Percentiles rank a stretch among this genome's conserved stretches.
Conservation (phyloP, 805 yeast genomes). For the Wickerhamomyces alni region DNA sequence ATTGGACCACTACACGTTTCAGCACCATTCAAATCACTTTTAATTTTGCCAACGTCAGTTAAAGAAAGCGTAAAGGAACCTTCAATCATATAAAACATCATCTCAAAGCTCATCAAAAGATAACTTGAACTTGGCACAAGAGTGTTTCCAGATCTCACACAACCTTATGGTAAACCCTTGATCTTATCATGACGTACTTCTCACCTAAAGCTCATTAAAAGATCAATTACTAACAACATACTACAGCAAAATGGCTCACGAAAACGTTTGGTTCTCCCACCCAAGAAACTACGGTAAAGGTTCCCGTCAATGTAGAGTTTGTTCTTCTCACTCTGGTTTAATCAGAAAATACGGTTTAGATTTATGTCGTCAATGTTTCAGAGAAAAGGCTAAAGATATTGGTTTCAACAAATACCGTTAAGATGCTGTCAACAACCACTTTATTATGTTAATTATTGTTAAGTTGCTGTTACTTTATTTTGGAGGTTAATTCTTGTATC, state of each 20-base stretch:
- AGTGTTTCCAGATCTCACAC: not conserved
- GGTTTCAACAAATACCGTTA: slow-evolving; percentile 99
- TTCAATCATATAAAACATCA: too few relatives aligned
- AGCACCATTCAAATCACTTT: too few relatives aligned
- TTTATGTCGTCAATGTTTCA: slow-evolving; percentile 99
- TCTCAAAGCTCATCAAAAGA: too few relatives aligned
- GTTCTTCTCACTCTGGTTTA: slow-evolving; percentile 98
- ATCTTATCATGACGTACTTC: not conserved
- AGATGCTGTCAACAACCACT: slow-evolving; percentile 22
- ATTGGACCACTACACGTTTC: too few relatives aligned
- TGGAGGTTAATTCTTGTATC: slow-evolving; percentile 17
- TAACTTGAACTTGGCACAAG: too few relatives aligned
- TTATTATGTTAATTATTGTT: slow-evolving; percentile 1
- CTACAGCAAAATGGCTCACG: slow-evolving; percentile 92
- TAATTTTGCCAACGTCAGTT: too few relatives aligned
- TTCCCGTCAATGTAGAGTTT: slow-evolving; percentile 99
- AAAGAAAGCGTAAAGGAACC: too few relatives aligned
- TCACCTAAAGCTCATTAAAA: not conserved
- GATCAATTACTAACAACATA: slow-evolving; percentile 17
- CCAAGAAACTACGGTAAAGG: slow-evolving; percentile 99
- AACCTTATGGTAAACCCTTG: not conserved
- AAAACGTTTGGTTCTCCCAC: slow-evolving; percentile 99
- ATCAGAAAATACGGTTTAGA: slow-evolving; percentile 99
- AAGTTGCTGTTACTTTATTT: slow-evolving; percentile 13
- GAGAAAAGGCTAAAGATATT: slow-evolving; percentile 98